Evolutionary conservation across 257 asterid genomes (phyloP).

Genomic region (Cynanchum wilfordii): DNA sequence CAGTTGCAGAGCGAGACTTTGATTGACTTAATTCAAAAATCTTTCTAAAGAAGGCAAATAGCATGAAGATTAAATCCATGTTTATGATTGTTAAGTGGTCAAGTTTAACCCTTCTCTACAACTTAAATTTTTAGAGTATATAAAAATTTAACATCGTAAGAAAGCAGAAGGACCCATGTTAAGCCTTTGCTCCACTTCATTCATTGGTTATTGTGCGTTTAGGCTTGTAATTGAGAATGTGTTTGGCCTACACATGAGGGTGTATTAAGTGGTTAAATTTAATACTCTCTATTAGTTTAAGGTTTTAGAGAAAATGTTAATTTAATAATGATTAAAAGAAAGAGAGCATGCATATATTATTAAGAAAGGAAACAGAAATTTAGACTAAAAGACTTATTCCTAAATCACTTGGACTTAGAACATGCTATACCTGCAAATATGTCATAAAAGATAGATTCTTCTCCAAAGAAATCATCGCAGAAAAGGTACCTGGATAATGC

Average conservation of each 20-base stretch:
- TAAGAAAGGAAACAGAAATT: not conserved
- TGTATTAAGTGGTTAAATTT: too few species aligned
- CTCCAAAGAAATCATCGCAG: conserved; percentile 97
- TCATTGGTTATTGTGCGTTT: too few species aligned
- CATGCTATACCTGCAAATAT: conserved; percentile 74
- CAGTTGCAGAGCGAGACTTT: not conserved
- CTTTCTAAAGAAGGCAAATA: conserved; percentile 2
- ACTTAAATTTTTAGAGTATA: too few species aligned
- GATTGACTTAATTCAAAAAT: not conserved
- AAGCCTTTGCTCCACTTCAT: too few species aligned
- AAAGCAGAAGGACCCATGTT: too few species aligned
- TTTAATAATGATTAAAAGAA: not conserved
- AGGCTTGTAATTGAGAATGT: too few species aligned
- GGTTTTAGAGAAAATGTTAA: too few species aligned
- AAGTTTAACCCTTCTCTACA: too few species aligned
- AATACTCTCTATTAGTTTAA: too few species aligned
- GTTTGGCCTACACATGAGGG: too few species aligned
- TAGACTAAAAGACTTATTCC: not conserved
- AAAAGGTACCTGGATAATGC: conserved; percentile 73
- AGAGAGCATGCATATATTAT: not conserved
- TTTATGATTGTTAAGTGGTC: not conserved
- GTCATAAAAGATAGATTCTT: conserved; percentile 80
- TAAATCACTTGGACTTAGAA: not conserved
- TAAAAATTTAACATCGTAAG: too few species aligned
- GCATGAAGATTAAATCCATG: conserved; percentile 1